A percentile compares a stretch with the other conserved stretches of the same genome.
phyloP scores from a whole-genome alignment of 352 stramenopile species.

The Phytophthora multivora region DNA sequence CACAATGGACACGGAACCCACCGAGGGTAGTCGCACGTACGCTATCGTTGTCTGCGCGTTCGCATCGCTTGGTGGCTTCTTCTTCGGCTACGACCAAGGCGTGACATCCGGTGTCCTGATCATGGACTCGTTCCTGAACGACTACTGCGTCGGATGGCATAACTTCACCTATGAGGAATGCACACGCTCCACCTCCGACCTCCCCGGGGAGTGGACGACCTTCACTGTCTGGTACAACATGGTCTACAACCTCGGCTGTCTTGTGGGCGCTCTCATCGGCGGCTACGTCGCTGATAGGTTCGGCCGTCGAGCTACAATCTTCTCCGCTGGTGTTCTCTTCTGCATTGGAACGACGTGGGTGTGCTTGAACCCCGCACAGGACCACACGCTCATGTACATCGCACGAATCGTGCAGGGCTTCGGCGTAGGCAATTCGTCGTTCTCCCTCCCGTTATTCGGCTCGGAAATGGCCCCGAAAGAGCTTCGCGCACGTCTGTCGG shows the following conservation, averaged over 20 bases:
- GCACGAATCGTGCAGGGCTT: conserved; percentile 41
- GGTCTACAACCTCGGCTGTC: conserved; percentile 45
- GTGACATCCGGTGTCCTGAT: conserved; percentile 37
- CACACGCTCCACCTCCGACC: conserved; percentile 18
- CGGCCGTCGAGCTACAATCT: conserved; percentile 36
- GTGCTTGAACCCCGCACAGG: conserved; percentile 26
- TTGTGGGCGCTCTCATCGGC: conserved; percentile 38
- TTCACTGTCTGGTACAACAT: conserved; percentile 47
- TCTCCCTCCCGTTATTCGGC: conserved; percentile 42
- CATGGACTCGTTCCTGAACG: conserved; percentile 42
- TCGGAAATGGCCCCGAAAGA: conserved; percentile 44
- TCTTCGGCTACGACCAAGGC: conserved; percentile 42
- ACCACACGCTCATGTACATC: conserved; percentile 33
- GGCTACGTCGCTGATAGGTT: conserved; percentile 35
- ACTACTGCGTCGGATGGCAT: conserved; percentile 45
- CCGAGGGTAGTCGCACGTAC: conserved; percentile 29
- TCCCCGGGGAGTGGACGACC: conserved; percentile 34
- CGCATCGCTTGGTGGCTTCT: conserved; percentile 35
- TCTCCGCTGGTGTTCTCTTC: conserved; percentile 34
- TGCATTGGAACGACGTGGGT: conserved; percentile 42
- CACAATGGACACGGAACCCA: conserved; percentile 18
- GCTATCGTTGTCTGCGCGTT: conserved; percentile 41
- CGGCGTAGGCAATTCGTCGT: conserved; percentile 45
- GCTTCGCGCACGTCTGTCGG: conserved; percentile 38
- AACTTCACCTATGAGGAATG: conserved; percentile 39